Conservation (phyloP, 2,329 filamentous ascomycete genomes). For the Scortechinia acanthostroma region DNA sequence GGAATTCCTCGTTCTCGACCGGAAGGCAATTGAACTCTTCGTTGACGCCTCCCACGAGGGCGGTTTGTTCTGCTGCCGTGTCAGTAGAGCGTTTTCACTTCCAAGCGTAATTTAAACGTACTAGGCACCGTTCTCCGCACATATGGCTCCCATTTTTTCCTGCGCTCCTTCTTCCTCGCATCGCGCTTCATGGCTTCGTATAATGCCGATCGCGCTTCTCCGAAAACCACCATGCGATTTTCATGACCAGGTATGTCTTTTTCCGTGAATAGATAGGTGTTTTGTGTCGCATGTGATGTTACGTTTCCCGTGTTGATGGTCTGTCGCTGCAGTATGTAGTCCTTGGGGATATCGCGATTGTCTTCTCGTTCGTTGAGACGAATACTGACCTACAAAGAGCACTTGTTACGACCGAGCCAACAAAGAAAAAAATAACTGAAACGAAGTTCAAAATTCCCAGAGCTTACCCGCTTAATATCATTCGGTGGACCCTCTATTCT, state of each 20-base stretch:
- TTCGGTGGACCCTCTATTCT: constrained; percentile 23
- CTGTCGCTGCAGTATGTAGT: constrained; percentile 50
- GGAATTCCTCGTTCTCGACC: constrained; percentile 23
- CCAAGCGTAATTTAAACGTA: constrained; percentile 15
- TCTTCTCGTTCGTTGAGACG: constrained; percentile 16
- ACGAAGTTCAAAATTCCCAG: constrained; percentile 24
- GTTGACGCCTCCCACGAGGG: constrained; percentile 39
- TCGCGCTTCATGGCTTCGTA: constrained; percentile 2
- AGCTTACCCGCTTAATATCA: constrained; percentile 12
- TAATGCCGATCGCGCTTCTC: constrained; percentile 20
- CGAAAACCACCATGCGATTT: constrained; percentile 16
- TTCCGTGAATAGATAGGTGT: constrained; percentile 61
- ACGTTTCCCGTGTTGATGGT: constrained; percentile 34
- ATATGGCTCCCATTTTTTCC: constrained; percentile 36
- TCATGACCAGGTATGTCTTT: constrained; percentile 59
- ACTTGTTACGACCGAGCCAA: not conserved
- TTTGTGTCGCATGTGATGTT: constrained; percentile 14
- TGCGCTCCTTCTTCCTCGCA: not conserved
- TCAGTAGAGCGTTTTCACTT: not conserved
- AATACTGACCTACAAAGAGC: constrained; percentile 9
- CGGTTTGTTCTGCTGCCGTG: constrained; percentile 40
- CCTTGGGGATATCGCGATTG: constrained; percentile 46
- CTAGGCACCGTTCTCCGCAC: constrained; percentile 33
- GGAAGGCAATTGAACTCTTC: constrained; percentile 26
- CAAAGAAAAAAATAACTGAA: not conserved